Percentiles rank a stretch among this genome's conserved stretches.
Conservation (phyloP, 1,284 basidiomycete species). For the Cystobasidium sp. region DNA sequence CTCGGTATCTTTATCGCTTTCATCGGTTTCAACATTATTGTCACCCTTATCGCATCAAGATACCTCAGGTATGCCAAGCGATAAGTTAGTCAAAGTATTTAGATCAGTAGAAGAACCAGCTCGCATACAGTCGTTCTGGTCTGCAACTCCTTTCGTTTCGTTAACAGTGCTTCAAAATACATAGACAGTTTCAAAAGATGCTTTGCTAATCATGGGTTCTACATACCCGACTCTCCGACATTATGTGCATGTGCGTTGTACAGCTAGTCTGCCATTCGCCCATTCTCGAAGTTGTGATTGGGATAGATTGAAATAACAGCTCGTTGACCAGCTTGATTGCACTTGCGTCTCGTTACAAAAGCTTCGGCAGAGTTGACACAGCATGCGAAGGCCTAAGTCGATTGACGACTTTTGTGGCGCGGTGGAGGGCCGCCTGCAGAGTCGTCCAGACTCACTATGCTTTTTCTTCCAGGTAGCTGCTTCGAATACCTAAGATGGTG, state of each 20-base stretch:
- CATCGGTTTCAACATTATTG: constrained; percentile 70
- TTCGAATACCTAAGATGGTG: background rate
- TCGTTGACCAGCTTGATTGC: no score
- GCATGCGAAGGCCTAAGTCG: no score
- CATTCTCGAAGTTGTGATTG: background rate
- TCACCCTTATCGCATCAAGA: constrained; percentile 73
- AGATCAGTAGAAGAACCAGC: background rate
- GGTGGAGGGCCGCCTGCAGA: no score
- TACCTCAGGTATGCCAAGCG: constrained; percentile 71
- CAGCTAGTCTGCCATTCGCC: constrained; percentile 3
- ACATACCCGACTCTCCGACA: background rate
- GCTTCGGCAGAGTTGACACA: no score
- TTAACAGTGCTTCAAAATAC: no score
- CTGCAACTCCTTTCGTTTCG: no score
- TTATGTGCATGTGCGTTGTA: background rate
- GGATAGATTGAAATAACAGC: no score
- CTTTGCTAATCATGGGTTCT: background rate
- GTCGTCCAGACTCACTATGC: background rate
- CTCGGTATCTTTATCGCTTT: constrained; percentile 65
- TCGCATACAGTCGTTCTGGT: background rate
- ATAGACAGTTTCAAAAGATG: no score
- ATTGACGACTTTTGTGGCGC: background rate
- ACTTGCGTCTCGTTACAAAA: no score
- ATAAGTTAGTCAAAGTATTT: constrained; percentile 12
- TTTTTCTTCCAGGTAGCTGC: background rate